phyloP scores from a whole-genome alignment of 2,329 filamentous ascomycete genomes.

The Alternaria brassicicola region DNA sequence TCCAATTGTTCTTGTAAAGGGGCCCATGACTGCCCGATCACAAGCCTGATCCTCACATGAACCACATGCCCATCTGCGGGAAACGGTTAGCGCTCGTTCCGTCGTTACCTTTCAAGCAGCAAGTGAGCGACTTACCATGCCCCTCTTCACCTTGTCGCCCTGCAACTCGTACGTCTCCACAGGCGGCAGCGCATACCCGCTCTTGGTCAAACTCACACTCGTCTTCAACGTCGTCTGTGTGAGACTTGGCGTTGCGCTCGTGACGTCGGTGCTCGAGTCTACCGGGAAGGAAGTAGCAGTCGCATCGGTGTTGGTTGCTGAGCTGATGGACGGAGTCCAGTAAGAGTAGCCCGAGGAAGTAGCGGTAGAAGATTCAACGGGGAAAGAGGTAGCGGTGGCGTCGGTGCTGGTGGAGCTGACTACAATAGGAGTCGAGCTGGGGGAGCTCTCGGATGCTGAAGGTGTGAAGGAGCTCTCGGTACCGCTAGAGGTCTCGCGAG shows the following conservation, averaged over 20 bases:
- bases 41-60: constrained; percentile 3
- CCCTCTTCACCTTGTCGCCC: background rate
- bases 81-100: background rate
- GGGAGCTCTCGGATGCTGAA: background rate
- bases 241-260: background rate
- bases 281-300: constrained; percentile 7
- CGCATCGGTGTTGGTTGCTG: constrained; percentile 1
- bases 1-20: background rate
- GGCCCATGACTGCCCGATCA: background rate
- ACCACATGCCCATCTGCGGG: constrained; percentile 20
- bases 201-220: constrained; percentile 13
- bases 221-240: constrained; percentile 16
- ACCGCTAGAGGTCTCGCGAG: background rate
- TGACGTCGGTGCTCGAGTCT: background rate
- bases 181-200: constrained; percentile 3
- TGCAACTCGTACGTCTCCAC: background rate
- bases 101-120: background rate
- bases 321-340: background rate
- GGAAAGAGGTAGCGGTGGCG: constrained; percentile 7
- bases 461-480: background rate
- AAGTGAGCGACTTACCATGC: constrained; percentile 2
- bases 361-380: background rate
- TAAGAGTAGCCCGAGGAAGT: background rate
- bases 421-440: background rate
- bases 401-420: constrained; percentile 9